Evolutionary conservation across 2,329 filamentous ascomycete genomes (phyloP).

Genomic region (Alternaria dauci): DNA sequence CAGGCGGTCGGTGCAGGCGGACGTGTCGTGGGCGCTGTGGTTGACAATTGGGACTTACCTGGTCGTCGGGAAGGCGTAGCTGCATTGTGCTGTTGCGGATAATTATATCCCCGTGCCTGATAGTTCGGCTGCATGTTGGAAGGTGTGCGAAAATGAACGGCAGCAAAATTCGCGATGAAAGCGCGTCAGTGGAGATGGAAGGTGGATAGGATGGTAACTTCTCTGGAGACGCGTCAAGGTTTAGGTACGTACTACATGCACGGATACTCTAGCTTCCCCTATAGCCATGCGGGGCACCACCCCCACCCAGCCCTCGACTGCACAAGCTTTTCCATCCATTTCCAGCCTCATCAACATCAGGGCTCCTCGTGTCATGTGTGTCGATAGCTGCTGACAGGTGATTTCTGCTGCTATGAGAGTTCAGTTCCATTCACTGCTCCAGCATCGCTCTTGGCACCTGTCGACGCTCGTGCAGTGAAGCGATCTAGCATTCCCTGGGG

Average conservation of each 20-base stretch:
- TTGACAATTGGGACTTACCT: conserved; percentile 47
- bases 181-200: conserved; percentile 30
- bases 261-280: conserved; percentile 37
- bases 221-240: conserved; percentile 38
- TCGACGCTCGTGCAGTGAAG: conserved; percentile 18
- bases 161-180: conserved; percentile 41
- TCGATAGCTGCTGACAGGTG: conserved; percentile 5
- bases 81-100: conserved; percentile 46
- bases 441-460: conserved; percentile 20
- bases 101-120: conserved; percentile 54
- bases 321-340: conserved; percentile 5
- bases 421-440: conserved; percentile 20
- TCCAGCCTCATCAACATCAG: conserved; percentile 8
- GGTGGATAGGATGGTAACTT: conserved; percentile 29
- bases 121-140: conserved; percentile 56
- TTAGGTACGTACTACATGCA: conserved; percentile 24
- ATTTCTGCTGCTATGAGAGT: neutral
- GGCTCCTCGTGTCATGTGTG: conserved; percentile 1
- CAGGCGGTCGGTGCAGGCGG: conserved; percentile 25
- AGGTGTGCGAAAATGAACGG: conserved; percentile 31
- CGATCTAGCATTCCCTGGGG: conserved; percentile 8
- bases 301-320: conserved; percentile 25
- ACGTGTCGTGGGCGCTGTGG: conserved; percentile 15
- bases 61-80: conserved; percentile 52
- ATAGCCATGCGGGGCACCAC: conserved; percentile 33